Conservation (phyloP, 192 early-diverging fungal genomes). For the Coemansia sp. region DNA sequence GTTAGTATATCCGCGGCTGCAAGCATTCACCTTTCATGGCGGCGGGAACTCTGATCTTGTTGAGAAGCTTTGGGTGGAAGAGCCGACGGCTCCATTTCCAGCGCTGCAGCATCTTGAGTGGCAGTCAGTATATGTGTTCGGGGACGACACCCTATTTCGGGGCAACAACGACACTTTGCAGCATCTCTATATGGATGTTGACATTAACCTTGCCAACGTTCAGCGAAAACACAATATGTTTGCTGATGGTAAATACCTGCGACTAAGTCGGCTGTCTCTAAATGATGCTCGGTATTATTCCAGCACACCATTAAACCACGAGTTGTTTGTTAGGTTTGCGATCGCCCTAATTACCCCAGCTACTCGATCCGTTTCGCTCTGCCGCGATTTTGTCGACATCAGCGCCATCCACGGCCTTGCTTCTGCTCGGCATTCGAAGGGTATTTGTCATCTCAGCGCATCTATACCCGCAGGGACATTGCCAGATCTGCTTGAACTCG, state of each 20-base stretch:
- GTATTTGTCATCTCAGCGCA: not conserved
- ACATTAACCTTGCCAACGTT: not conserved
- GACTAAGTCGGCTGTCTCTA: not conserved
- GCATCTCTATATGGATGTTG: slow-evolving; percentile 15
- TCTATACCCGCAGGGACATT: not conserved
- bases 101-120: slow-evolving; percentile 13
- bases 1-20: not conserved
- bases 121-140: not conserved
- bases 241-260: slow-evolving; percentile 3
- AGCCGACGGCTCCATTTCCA: slow-evolving; percentile 22
- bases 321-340: not conserved
- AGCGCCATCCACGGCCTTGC: not conserved
- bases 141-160: slow-evolving; percentile 10
- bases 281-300: not conserved
- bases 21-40: not conserved
- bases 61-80: not conserved
- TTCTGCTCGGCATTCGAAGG: not conserved
- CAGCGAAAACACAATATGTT: not conserved
- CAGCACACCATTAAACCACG: not conserved
- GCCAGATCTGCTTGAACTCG: not conserved
- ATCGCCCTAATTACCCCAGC: not conserved
- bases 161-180: slow-evolving; percentile 6
- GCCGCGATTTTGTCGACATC: not conserved
- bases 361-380: not conserved
- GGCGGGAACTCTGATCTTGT: not conserved